phyloP scores from a whole-genome alignment of 2,329 filamentous ascomycete species.

The Xylariaceae sp. region DNA sequence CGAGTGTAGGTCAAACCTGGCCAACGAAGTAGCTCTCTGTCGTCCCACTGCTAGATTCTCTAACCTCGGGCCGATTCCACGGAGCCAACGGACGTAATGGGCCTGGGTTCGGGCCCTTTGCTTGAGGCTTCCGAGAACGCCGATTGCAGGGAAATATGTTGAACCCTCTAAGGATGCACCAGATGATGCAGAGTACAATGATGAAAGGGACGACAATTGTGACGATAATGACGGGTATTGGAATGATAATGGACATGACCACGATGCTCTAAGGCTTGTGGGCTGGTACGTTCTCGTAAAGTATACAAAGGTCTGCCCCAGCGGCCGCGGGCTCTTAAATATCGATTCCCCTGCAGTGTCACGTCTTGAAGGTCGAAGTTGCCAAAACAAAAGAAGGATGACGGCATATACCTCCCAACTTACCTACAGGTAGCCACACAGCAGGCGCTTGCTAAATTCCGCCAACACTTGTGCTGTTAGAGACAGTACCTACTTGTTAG shows the following conservation, averaged over 20 bases:
- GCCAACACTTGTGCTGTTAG: too few relatives aligned
- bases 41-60: slow-evolving; percentile 18
- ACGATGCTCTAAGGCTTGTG: slow-evolving; percentile 13
- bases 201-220: slow-evolving; percentile 29
- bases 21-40: slow-evolving; percentile 26
- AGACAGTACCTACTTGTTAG: too few relatives aligned
- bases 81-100: background rate
- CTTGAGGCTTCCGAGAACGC: background rate
- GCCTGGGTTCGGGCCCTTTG: slow-evolving; percentile 1
- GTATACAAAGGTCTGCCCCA: background rate
- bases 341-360: too few relatives aligned
- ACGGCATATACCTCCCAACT: too few relatives aligned
- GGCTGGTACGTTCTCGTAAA: slow-evolving; percentile 9
- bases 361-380: too few relatives aligned
- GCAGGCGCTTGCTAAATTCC: too few relatives aligned
- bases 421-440: too few relatives aligned
- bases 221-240: slow-evolving; percentile 20
- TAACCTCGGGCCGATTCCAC: background rate
- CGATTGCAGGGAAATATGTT: slow-evolving; percentile 11
- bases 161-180: slow-evolving; percentile 26
- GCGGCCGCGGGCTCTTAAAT: background rate
- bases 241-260: slow-evolving; percentile 24
- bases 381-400: too few relatives aligned
- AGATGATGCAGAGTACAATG: slow-evolving; percentile 33
- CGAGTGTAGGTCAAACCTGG: slow-evolving; percentile 9